Evolutionary conservation across 257 asterid genomes (phyloP).

Genomic region (Penstemon newberryi): DNA sequence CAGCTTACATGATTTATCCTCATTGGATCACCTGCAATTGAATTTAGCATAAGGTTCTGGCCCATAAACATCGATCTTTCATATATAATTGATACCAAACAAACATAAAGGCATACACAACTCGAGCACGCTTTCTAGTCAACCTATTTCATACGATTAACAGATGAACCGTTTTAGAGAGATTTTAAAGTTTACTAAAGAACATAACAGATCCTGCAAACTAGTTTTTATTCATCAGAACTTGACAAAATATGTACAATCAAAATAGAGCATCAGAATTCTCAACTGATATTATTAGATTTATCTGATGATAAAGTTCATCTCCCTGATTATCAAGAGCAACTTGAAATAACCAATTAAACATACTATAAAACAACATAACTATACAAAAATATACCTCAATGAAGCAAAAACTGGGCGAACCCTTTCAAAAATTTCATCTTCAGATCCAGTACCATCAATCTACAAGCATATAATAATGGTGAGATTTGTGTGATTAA

Average conservation of each 20-base stretch:
- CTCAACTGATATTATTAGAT: background rate
- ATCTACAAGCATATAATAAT: constrained; percentile 49
- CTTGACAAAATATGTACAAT: constrained; percentile 12
- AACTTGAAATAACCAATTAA: constrained; percentile 12
- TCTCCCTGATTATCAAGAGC: constrained; percentile 20
- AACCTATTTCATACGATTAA: background rate
- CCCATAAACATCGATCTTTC: constrained; percentile 1
- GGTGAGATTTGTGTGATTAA: background rate
- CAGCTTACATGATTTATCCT: constrained; percentile 24
- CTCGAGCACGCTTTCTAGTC: constrained; percentile 12
- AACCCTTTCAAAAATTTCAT: constrained; percentile 79
- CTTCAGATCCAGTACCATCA: constrained; percentile 86
- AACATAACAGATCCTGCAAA: background rate
- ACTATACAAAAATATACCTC: constrained; percentile 43
- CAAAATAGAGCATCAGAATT: constrained; percentile 18
- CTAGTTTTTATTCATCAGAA: background rate
- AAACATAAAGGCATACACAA: background rate
- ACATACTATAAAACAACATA: background rate
- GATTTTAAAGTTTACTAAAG: background rate
- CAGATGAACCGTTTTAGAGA: background rate
- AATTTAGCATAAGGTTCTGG: constrained; percentile 13
- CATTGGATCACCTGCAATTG: constrained; percentile 32
- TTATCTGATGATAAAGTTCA: constrained; percentile 6
- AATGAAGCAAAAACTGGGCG: constrained; percentile 60
- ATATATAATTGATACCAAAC: constrained; percentile 1